Evolutionary conservation across 2,329 filamentous ascomycete species (phyloP), one percentile per base, ranked within the genome.

Genomic region (Sphaerostilbella broomeana): DNA sequence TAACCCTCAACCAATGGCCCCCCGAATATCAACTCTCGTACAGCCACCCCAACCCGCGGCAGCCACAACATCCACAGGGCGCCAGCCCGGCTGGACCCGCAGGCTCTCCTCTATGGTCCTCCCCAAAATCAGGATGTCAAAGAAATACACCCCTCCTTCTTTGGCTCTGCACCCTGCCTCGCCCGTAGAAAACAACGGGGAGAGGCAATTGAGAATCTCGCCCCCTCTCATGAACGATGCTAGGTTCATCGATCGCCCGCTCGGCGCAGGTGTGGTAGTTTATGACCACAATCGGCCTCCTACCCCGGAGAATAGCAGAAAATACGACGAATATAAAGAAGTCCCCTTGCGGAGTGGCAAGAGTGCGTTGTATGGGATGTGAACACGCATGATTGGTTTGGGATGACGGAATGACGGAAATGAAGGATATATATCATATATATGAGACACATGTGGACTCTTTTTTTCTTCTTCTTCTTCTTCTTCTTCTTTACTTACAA

Each of bases 91-190:
- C n/a, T 40, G 36, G 26, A 24, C 16, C 13, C 22, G 50, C 2
- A 58, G 47, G 21, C 54, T 65, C 1, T 61, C 65, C 0, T 56
- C 57, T 0, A 50, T 71, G 6, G 64, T 65, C 0, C 45, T 68
- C 1, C 56, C 56, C 2, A 63, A 62, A 17, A 51, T 69, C 0
- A 52, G 58, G 0, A 50, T 65, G 9, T 63, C 69, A 0, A 70
- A 63, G 48, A 63, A 64, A 47, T 64, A 68, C 48, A 43, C 24
- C 18, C 42, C 32, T 4, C 38, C 38, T 5, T 36, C 17, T n/a
- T 33, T 44, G 9, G n/a, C 15, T 8, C 32, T 41, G 5, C 37
- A 33, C 5, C 42, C 42, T 18, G n/a, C 33, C 11, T 58, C 56
- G 2, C 58, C 59, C 0, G 22, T 53, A 1, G 56, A 47, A 2